A percentile compares a stretch with the other conserved stretches of the same genome.
phyloP scores from a whole-genome alignment of 305 asterid genomes.

The Solanum hybrid region DNA sequence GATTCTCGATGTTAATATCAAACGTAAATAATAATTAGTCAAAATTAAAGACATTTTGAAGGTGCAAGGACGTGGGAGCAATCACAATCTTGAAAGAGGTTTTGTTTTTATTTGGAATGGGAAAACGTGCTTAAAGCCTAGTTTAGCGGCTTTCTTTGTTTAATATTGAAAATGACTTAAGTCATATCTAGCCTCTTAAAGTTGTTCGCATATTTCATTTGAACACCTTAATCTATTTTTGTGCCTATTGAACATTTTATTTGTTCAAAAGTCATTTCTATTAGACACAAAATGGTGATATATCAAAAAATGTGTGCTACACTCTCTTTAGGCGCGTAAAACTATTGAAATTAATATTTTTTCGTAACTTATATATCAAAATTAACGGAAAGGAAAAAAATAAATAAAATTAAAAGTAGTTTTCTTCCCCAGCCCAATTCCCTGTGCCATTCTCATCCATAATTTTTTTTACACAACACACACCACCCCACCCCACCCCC shows the following conservation, averaged over 20 bases:
- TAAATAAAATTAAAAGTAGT: not conserved
- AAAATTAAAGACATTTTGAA: not conserved
- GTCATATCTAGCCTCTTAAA: too few species aligned
- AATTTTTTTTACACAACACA: too few species aligned
- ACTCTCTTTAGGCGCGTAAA: not conserved
- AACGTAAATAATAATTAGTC: not conserved
- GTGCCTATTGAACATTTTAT: too few species aligned
- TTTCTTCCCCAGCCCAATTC: not conserved
- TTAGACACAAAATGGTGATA: too few species aligned
- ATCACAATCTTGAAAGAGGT: not conserved
- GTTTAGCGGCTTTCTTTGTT: not conserved
- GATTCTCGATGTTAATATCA: not conserved
- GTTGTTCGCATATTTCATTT: too few species aligned
- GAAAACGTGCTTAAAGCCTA: constrained; percentile 6
- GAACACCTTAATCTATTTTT: too few species aligned
- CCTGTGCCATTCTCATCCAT: not conserved
- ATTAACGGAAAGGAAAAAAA: not conserved
- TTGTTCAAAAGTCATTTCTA: too few species aligned
- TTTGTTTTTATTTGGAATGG: not conserved
- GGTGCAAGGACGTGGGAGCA: not conserved
- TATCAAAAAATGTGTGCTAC: too few species aligned
- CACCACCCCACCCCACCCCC: too few species aligned
- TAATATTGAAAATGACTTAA: not conserved
- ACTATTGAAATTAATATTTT: not conserved
- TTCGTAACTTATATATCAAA: not conserved